Base-by-base conservation (phyloP, 2,329 filamentous ascomycete genomes). In the Apiospora kogelbergensis region DNA sequence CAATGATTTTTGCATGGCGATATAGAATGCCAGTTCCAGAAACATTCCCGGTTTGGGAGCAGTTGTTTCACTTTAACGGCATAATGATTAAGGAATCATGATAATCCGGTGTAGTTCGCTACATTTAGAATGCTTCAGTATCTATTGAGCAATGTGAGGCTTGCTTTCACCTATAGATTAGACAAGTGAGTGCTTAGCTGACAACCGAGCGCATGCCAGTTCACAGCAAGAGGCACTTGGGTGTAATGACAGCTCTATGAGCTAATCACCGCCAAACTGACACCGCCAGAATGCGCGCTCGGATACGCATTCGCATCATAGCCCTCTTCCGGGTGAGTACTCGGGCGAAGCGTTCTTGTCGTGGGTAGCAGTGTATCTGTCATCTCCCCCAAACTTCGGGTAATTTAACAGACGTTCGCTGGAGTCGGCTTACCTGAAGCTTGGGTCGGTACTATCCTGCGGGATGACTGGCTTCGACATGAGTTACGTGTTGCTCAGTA, bases 71-170 rank as follows among this genome's bases (percentile, higher is more conserved):
- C 17, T 11, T 13, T 37, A 5, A 6, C 4, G 22, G 6, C 6
- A 37, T 5, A 3, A 37, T 10, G 3, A 13, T 37, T n/a, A 30
- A n/a, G n/a, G n/a, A 5, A 60, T 11, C 2, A 9, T 15, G 3
- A 22, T 3, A 2, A 20, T n/a, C 17, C n/a, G 5, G 1, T 5
- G 6, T 20, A 15, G 13, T 4, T 0, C 0, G 15, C 7, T 20
- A 3, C 13, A 5, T 3, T 9, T 2, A 17, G 4, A 1, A 20
- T 9, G 15, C 11, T 6, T 6, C 20, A 33, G 9, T 48, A 15
- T 3, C 45, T 11, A 13, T 13, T 11, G 13, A 24, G 10, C n/a
- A 48, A 9, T 6, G 2, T 57, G 13, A 57, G 10, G 26, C 48
- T 30, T 57, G 26, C 15, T 3, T 6, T 37, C 26, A 11, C 15